Base-by-base conservation (phyloP, 352 stramenopile genomes). In the Globisporangium paroecandrum region DNA sequence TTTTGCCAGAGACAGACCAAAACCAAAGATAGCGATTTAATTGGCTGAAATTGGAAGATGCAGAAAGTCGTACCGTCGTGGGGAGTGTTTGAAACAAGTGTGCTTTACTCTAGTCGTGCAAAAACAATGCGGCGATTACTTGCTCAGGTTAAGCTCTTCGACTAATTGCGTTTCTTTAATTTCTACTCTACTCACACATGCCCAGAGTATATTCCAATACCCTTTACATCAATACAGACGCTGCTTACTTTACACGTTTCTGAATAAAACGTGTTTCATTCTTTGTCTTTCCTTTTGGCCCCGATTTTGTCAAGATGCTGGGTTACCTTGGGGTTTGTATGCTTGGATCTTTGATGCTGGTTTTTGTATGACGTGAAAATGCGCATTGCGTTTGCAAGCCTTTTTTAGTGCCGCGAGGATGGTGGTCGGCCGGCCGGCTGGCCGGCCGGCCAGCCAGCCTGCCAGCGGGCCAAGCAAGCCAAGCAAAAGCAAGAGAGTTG, bases 371-470 rank as follows among this genome's bases (percentile, higher is more conserved):
- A 8, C 9, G 18, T 32, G 25, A 38, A 46, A 55, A 38, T 36
- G 24, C 38, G 61, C 61, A 58, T 66, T 58, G 47, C 32, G 54
- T 59, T 49, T 24, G 36, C 58, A 36, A 38, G 61, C 3, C 46
- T 58, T 25, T 20, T 58, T 55, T 66, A 46, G 61, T 59, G 61
- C 61, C 15, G 61, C 13, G 61, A 66, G 34, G 61, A 66, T 66
- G 61, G 61, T 66, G 61, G 61, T 66, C 61, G 32, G 62, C 29
- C 29, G 29, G 29, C 4, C 29, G 4, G 29, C 29, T 4, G 0
- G 29, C 58, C 10, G 4, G 29, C 29, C 4, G 0, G 29, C 58
- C 10, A 7, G 36, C 36, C 10, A 5, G 10, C 36, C 36, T 43
- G 36, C 36, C 10, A 13, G 36, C 36, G 0, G 32, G 34, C 32